Evolutionary conservation across 495 filamentous ascomycete genomes (phyloP).

Genomic region (Margaritispora aquatica): DNA sequence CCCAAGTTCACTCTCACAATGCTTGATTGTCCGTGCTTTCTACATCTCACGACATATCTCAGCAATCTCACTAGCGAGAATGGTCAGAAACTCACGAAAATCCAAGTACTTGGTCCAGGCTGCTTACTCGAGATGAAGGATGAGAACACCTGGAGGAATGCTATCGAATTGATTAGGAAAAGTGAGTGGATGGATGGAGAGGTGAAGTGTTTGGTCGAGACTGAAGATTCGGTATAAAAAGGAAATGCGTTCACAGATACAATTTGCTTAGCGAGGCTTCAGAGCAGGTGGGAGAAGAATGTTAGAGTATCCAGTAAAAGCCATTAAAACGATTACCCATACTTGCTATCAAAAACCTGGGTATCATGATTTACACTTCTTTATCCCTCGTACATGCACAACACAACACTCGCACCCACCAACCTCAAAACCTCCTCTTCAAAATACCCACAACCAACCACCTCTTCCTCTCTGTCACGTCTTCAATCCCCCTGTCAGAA

Average conservation of each 20-base stretch:
- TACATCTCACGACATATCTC: constrained; percentile 14
- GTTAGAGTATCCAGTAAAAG: too few species aligned
- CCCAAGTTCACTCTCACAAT: constrained; percentile 7
- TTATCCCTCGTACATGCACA: neutral
- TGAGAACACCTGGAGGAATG: constrained; percentile 41
- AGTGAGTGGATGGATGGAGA: constrained; percentile 50
- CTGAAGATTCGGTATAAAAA: neutral
- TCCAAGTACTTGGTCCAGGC: constrained; percentile 23
- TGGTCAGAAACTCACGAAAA: constrained; percentile 16
- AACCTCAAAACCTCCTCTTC: constrained; percentile 24
- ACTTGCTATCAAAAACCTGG: neutral
- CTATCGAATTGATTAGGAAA: constrained; percentile 34
- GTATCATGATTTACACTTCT: neutral
- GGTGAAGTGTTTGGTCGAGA: constrained; percentile 39
- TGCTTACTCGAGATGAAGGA: constrained; percentile 32
- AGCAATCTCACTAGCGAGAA: constrained; percentile 6
- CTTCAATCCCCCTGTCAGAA: constrained; percentile 55
- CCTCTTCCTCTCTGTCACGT: constrained; percentile 57
- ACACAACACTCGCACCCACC: neutral
- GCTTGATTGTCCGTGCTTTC: constrained; percentile 7
- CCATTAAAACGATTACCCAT: neutral
- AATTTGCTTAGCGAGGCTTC: too few species aligned
- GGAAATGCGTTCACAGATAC: too few species aligned
- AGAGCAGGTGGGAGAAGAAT: too few species aligned
- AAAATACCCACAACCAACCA: constrained; percentile 75